Evolutionary conservation across 2,329 filamentous ascomycete species (phyloP).

Genomic region (Fusarium brevicatenulatum): DNA sequence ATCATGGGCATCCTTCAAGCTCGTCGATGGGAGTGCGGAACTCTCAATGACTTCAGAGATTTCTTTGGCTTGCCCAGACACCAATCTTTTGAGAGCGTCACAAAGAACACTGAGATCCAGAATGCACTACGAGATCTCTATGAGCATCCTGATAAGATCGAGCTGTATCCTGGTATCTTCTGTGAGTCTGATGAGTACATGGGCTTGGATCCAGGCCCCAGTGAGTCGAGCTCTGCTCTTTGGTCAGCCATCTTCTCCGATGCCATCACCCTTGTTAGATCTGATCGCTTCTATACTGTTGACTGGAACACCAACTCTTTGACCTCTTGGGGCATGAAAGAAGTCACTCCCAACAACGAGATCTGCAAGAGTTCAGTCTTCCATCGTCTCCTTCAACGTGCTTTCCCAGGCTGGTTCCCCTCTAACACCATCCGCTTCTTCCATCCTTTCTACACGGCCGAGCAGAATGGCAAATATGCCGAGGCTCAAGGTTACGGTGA

Average conservation of each 20-base stretch:
- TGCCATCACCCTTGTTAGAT: slow-evolving; percentile 75
- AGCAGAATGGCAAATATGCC: slow-evolving; percentile 28
- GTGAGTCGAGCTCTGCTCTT: slow-evolving; percentile 64
- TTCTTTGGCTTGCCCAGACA: slow-evolving; percentile 68
- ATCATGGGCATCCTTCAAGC: slow-evolving; percentile 69
- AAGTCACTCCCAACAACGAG: slow-evolving; percentile 34
- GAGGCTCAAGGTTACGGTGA: slow-evolving; percentile 22
- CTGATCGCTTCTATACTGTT: slow-evolving; percentile 72
- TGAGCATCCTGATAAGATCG: slow-evolving; percentile 69
- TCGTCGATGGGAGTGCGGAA: slow-evolving; percentile 60
- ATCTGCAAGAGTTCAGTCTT: slow-evolving; percentile 38
- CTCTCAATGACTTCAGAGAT: slow-evolving; percentile 71
- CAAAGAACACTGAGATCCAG: slow-evolving; percentile 6
- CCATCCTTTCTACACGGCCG: slow-evolving; percentile 35
- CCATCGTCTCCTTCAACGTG: slow-evolving; percentile 34
- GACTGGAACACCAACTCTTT: slow-evolving; percentile 53
- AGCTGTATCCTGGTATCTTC: slow-evolving; percentile 73
- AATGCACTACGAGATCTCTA: slow-evolving; percentile 54
- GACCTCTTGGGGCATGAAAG: slow-evolving; percentile 46
- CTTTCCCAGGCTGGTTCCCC: slow-evolving; percentile 38
- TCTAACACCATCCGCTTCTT: slow-evolving; percentile 36
- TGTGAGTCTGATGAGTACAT: slow-evolving; percentile 60
- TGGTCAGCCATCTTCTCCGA: slow-evolving; percentile 76
- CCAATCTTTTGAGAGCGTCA: slow-evolving; percentile 59
- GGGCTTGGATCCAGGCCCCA: slow-evolving; percentile 72